A percentile compares a stretch with the other conserved stretches of the same genome.
These are phyloP conservation scores for Clarireedia paspali DNA, from an alignment of 2,329 filamentous ascomycete genomes.

Conservation along the genomic window DNA sequence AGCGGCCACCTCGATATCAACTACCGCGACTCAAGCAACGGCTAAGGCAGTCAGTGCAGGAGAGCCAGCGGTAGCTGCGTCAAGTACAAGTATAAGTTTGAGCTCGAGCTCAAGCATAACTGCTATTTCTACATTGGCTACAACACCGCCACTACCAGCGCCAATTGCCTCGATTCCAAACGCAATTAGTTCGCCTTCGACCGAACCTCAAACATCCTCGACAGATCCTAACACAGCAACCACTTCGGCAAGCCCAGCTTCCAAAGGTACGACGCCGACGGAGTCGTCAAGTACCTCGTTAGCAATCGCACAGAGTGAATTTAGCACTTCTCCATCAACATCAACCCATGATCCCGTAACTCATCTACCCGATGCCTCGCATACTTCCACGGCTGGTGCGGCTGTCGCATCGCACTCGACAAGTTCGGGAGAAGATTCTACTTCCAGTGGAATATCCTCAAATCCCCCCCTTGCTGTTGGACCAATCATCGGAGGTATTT, in stretches of 20 bases:
- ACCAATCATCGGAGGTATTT: conserved; percentile 25
- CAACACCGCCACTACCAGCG: neutral
- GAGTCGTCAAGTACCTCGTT: conserved; percentile 19
- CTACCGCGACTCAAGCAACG: conserved; percentile 41
- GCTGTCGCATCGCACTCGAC: conserved; percentile 11
- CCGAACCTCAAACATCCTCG: neutral
- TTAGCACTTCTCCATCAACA: conserved; percentile 13
- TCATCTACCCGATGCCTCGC: conserved; percentile 3
- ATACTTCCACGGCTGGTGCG: conserved; percentile 12
- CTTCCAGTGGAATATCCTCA: conserved; percentile 18
- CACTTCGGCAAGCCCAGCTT: conserved; percentile 14
- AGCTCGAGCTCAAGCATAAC: no score
- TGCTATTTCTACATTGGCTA: neutral
- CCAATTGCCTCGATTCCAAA: neutral
- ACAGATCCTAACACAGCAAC: neutral
- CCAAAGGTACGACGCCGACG: conserved; percentile 21
- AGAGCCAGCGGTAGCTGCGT: neutral
- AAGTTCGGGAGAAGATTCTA: conserved; percentile 10
- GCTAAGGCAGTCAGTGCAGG: conserved; percentile 10
- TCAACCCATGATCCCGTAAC: neutral
- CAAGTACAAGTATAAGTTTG: conserved; percentile 2
- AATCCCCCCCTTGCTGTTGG: conserved; percentile 12
- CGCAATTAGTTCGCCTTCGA: neutral
- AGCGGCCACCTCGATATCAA: conserved; percentile 12
- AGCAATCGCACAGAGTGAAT: conserved; percentile 22